Conservation (phyloP, 2,329 filamentous ascomycete genomes). For the Nothomitra cinnamomea region DNA sequence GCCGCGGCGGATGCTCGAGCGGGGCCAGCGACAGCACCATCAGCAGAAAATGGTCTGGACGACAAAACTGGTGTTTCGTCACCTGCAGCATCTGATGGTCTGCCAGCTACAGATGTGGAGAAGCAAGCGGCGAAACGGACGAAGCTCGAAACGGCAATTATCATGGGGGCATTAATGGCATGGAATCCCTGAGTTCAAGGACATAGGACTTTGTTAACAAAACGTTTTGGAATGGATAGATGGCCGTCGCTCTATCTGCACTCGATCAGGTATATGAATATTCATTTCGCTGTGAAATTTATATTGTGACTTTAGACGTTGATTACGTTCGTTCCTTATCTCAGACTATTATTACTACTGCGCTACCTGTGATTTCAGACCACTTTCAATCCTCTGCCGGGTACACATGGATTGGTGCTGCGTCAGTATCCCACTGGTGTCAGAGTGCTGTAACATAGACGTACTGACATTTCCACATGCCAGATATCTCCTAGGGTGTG, state of each 20-base stretch:
- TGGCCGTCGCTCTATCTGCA: conserved; percentile 42
- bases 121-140: not conserved
- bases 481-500: not conserved
- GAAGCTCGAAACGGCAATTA: conserved; percentile 25
- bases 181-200: not conserved
- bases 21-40: too few relatives aligned
- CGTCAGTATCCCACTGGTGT: conserved; percentile 15
- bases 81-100: not conserved
- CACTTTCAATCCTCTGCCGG: conserved; percentile 26
- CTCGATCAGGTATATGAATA: conserved; percentile 37
- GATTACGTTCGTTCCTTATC: not conserved
- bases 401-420: conserved; percentile 31
- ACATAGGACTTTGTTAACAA: conserved; percentile 1
- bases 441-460: conserved; percentile 19
- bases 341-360: conserved; percentile 27
- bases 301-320: conserved; percentile 28
- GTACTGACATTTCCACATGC: conserved; percentile 8
- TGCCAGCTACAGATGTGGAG: not conserved
- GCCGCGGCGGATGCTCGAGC: too few relatives aligned
- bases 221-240: conserved; percentile 16
- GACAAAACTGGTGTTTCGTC: not conserved
- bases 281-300: conserved; percentile 28
- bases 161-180: conserved; percentile 29
- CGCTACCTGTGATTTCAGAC: conserved; percentile 26
- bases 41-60: too few relatives aligned